Evolutionary conservation across 2,329 filamentous ascomycete species (phyloP).

Genomic region (Onygena corvina): DNA sequence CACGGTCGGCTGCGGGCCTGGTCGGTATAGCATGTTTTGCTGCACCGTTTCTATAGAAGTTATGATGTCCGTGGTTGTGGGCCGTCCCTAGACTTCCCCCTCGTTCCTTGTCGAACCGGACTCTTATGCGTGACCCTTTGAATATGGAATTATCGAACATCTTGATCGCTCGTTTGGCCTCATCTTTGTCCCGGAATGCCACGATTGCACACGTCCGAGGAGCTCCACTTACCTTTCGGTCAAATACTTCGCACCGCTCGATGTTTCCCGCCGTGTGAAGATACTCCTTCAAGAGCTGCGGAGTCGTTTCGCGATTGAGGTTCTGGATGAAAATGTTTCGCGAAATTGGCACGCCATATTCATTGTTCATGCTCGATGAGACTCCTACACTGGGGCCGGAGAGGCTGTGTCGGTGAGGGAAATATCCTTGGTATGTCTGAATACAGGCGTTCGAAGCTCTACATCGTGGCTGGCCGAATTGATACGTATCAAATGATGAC

Average conservation of each 20-base stretch:
- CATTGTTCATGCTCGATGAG: conserved; percentile 12
- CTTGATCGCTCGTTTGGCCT: conserved; percentile 26
- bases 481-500: conserved; percentile 21
- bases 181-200: conserved; percentile 25
- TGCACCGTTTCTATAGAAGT: neutral
- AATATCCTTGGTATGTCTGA: conserved; percentile 12
- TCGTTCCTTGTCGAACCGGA: conserved; percentile 24
- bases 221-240: conserved; percentile 17
- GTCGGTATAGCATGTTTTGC: neutral
- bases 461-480: conserved; percentile 23
- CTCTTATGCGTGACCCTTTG: conserved; percentile 25
- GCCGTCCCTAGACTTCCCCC: conserved; percentile 8
- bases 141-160: conserved; percentile 27
- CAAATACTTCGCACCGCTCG: conserved; percentile 25
- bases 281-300: conserved; percentile 21
- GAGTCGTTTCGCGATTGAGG: conserved; percentile 23
- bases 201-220: conserved; percentile 21
- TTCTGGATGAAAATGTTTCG: conserved; percentile 20
- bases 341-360: conserved; percentile 2
- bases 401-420: conserved; percentile 9
- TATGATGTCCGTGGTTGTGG: conserved; percentile 6
- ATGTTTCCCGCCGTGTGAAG: conserved; percentile 23
- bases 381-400: conserved; percentile 11
- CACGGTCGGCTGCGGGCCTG: neutral
- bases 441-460: conserved; percentile 12